Evolutionary conservation across 2,329 filamentous ascomycete genomes (phyloP), one percentile per base, ranked within the genome.

Genomic region (Calonectria leucothoes): DNA sequence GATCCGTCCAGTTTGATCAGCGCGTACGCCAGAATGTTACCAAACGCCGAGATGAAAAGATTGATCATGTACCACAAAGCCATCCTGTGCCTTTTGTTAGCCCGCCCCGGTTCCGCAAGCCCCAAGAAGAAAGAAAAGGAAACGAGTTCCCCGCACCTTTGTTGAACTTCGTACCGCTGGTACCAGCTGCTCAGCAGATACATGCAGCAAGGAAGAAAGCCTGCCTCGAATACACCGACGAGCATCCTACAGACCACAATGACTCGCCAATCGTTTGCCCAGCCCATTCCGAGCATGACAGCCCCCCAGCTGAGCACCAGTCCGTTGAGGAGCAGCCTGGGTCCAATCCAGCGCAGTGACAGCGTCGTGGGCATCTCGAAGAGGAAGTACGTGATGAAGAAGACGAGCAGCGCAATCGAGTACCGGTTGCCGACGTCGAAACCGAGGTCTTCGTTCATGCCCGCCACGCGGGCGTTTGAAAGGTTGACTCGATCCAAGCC

Each of bases 161-260:
- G 88, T 49, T 92, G 91, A 51, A 93, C 91, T 76, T 94, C 92
- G 6, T 86, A 88, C 3, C 67, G 71, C 45, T 79, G 77, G 71
- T 85, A 85, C 74, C 83, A 85, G 65, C 81, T 81, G 17, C 76
- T 77, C 45, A 80, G 75, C 6, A 87, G 82, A 75, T 87, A 87
- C 25, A 88, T 84, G 52, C 86, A 87, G 33, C 84, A 85, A 0
- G 84, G 83, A 66, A 85, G 85, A 67, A 87, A 86, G 14, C 81
- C 86, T 63, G 82, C 83, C 75, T 90, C 88, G 48, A 89, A 85
- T 7, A 87, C 78, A 52, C 76, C 80, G 27, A 72, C 69, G 27
- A 72, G 65, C 65, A 69, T 72, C 42, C 70, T 64, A 11, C 70
- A 72, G 2, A 69, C 70, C 14, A 72, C 70, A 69, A 72, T 65